Evolutionary conservation across 495 filamentous ascomycete genomes (phyloP).

Genomic region (Platismatia glauca): DNA sequence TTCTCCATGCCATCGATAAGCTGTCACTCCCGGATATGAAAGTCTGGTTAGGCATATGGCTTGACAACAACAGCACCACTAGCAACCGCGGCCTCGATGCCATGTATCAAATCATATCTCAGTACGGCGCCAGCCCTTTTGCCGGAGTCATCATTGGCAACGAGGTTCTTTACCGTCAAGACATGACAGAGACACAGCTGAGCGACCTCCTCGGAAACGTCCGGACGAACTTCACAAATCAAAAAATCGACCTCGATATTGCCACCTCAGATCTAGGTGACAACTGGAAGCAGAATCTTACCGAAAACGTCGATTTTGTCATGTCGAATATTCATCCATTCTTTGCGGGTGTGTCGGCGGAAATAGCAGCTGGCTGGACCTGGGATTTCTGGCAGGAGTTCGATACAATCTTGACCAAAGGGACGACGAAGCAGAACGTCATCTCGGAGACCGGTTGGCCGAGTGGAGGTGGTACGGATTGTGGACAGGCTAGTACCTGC

Average conservation of each 20-base stretch:
- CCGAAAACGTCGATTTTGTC: constrained; percentile 64
- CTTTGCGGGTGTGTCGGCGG: constrained; percentile 70
- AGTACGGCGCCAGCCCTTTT: constrained; percentile 56
- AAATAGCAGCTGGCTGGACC: constrained; percentile 71
- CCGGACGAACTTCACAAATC: constrained; percentile 57
- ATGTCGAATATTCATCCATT: constrained; percentile 99
- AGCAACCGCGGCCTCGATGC: constrained; percentile 70
- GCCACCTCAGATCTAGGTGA: constrained; percentile 86
- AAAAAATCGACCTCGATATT: constrained; percentile 61
- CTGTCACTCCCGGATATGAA: constrained; percentile 72
- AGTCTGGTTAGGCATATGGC: constrained; percentile 94
- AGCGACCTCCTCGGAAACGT: constrained; percentile 56
- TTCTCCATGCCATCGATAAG: constrained; percentile 69
- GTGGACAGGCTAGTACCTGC: constrained; percentile 44
- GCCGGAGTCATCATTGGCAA: constrained; percentile 88
- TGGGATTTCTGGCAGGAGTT: constrained; percentile 66
- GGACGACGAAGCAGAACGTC: constrained; percentile 52
- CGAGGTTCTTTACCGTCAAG: constrained; percentile 78
- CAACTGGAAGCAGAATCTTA: constrained; percentile 67
- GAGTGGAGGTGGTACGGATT: constrained; percentile 70
- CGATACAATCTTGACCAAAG: constrained; percentile 50
- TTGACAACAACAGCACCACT: constrained; percentile 74
- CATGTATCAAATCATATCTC: constrained; percentile 71
- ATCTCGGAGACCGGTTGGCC: constrained; percentile 95
- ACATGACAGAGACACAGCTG: constrained; percentile 58